These are phyloP conservation scores for Taphrina communis DNA, from an alignment of 1,139 yeast genomes.

Conservation along the genomic window DNA sequence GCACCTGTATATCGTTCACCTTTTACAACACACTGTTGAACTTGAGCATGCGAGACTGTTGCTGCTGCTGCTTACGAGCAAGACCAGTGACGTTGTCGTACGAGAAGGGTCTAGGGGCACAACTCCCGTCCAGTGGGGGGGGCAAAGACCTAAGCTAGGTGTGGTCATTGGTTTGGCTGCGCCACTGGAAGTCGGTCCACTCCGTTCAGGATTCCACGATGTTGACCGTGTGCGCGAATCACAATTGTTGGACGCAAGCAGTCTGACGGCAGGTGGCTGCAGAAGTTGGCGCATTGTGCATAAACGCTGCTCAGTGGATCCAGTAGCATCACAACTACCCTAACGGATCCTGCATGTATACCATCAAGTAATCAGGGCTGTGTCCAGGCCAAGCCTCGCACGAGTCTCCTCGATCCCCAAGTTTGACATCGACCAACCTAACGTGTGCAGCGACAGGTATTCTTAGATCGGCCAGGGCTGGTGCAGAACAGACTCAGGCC, in stretches of 20 bases:
- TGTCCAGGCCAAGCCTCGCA: conserved; percentile 9
- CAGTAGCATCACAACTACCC: conserved; percentile 9
- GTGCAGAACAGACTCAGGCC: not conserved
- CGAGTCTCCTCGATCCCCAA: not conserved
- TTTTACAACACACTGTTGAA: too few species aligned
- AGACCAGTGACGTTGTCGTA: not conserved
- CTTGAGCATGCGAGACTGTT: too few species aligned
- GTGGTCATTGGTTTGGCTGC: not conserved
- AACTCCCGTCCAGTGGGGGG: not conserved
- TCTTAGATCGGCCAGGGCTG: not conserved
- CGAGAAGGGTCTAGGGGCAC: not conserved
- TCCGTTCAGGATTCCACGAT: conserved; percentile 4
- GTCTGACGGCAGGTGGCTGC: not conserved
- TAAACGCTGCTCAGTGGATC: not conserved
- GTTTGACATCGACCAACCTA: not conserved
- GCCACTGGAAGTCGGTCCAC: not conserved
- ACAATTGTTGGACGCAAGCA: not conserved
- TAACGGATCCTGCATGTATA: not conserved
- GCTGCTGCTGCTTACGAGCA: too few species aligned
- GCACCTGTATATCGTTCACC: not conserved
- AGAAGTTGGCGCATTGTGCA: conserved; percentile 4
- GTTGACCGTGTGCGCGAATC: not conserved
- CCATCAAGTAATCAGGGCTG: conserved; percentile 16
- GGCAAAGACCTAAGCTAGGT: too few species aligned
- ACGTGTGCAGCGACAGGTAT: conserved; percentile 3